These are phyloP conservation scores for Dothistroma septosporum DNA, from an alignment of 2,329 filamentous ascomycete species.

Conservation along the genomic window DNA sequence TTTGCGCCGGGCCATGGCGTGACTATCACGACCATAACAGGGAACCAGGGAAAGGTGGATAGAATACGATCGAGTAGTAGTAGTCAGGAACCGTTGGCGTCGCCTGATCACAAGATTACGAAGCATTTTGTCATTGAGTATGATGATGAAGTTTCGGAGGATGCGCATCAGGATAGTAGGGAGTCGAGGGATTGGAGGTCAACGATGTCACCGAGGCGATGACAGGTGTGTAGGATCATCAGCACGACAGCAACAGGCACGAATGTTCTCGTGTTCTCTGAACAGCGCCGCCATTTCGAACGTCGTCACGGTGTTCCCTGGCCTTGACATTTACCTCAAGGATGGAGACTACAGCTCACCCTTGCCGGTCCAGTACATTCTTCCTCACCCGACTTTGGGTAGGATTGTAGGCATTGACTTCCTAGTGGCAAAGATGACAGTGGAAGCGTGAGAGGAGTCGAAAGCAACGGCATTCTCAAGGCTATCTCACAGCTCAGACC, in stretches of 20 bases:
- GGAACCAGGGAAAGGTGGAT: conserved; percentile 14
- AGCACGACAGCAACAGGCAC: too few relatives aligned
- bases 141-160: conserved; percentile 3
- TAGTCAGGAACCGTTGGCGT: conserved; percentile 20
- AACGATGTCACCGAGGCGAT: background rate
- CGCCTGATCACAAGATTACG: conserved; percentile 14
- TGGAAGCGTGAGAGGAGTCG: too few relatives aligned
- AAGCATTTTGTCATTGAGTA: conserved; percentile 26
- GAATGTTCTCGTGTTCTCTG: too few relatives aligned
- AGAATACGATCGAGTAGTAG: conserved; percentile 13
- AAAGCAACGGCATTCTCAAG: background rate
- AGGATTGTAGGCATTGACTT: too few relatives aligned
- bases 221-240: too few relatives aligned
- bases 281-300: too few relatives aligned
- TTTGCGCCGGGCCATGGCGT: conserved; percentile 16
- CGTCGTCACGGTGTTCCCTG: too few relatives aligned
- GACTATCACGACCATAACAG: conserved; percentile 20
- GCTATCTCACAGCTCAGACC: background rate
- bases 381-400: too few relatives aligned
- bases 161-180: background rate
- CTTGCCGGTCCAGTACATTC: too few relatives aligned
- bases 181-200: background rate
- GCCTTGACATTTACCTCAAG: too few relatives aligned
- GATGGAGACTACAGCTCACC: too few relatives aligned
- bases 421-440: too few relatives aligned